These are phyloP conservation scores for Hypoxylon perforatum DNA, from an alignment of 495 filamentous ascomycete species.

Conservation along the genomic window DNA sequence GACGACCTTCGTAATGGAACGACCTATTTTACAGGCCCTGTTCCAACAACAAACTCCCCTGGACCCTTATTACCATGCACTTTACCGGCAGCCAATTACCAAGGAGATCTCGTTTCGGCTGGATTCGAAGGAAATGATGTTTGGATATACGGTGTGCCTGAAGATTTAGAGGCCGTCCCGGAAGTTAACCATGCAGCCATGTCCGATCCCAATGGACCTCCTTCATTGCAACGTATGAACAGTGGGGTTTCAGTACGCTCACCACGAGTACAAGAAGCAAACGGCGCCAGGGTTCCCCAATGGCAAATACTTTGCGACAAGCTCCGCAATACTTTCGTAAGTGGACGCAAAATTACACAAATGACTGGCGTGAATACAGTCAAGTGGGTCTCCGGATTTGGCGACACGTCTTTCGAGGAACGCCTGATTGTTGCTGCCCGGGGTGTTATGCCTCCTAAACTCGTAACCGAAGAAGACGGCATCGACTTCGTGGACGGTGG, in stretches of 20 bases:
- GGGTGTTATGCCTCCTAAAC: conserved; percentile 71
- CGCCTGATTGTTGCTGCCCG: conserved; percentile 80
- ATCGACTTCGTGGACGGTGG: conserved; percentile 84
- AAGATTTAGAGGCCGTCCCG: conserved; percentile 70
- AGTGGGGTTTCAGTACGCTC: conserved; percentile 53
- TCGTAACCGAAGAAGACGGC: conserved; percentile 74
- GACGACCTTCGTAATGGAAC: conserved; percentile 80
- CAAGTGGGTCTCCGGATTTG: conserved; percentile 69
- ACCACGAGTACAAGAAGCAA: conserved; percentile 49
- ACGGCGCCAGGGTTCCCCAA: conserved; percentile 63
- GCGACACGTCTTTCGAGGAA: conserved; percentile 59
- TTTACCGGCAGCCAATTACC: conserved; percentile 71
- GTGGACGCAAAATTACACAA: conserved; percentile 66
- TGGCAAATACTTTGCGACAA: conserved; percentile 78
- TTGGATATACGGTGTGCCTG: conserved; percentile 85
- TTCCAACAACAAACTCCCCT: conserved; percentile 55
- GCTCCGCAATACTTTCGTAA: conserved; percentile 70
- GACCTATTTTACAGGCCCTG: conserved; percentile 83
- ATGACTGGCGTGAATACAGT: conserved; percentile 67
- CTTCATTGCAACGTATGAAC: conserved; percentile 50
- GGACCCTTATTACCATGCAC: conserved; percentile 70
- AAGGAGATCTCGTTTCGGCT: conserved; percentile 79
- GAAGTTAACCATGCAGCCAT: conserved; percentile 41
- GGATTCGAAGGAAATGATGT: conserved; percentile 78
- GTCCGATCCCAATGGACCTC: conserved; percentile 44